A percentile compares a stretch with the other conserved stretches of the same genome.
Conservation (phyloP, 202 grass and related monocot genomes). For the Musa balbisiana region DNA sequence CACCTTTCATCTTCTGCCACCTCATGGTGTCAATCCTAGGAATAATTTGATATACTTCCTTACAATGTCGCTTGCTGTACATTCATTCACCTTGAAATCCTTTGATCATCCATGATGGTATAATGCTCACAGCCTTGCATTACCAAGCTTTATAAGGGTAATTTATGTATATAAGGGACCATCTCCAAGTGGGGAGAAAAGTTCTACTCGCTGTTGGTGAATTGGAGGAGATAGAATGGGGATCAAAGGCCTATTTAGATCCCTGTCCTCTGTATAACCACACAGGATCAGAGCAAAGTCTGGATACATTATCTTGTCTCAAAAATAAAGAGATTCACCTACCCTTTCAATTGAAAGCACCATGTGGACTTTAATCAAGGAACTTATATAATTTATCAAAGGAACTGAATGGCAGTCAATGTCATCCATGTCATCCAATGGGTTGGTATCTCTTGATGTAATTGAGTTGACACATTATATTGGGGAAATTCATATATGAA, state of each 20-base stretch:
- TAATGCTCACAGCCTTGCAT: not conserved
- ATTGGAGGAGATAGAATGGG: not conserved
- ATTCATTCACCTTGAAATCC: not conserved
- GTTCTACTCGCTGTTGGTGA: not conserved
- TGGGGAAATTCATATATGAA: too few species aligned
- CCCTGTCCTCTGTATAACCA: not conserved
- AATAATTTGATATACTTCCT: too few species aligned
- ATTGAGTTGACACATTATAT: not conserved
- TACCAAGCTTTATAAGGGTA: not conserved
- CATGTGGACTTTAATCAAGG: too few species aligned
- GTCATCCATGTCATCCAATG: not conserved
- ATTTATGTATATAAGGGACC: not conserved
- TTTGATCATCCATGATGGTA: too few species aligned
- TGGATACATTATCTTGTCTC: not conserved
- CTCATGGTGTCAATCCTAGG: too few species aligned
- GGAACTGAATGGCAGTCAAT: not conserved
- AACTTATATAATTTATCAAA: not conserved
- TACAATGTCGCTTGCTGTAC: too few species aligned
- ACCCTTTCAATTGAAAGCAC: too few species aligned
- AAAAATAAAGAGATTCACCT: not conserved
- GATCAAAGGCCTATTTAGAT: not conserved
- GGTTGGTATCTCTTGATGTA: not conserved
- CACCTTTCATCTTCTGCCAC: too few species aligned
- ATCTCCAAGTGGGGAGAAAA: not conserved
- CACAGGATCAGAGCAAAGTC: not conserved